These are phyloP conservation scores for Gamsiella multidivaricata DNA, from an alignment of 192 early-diverging fungal species.

Conservation along the genomic window DNA sequence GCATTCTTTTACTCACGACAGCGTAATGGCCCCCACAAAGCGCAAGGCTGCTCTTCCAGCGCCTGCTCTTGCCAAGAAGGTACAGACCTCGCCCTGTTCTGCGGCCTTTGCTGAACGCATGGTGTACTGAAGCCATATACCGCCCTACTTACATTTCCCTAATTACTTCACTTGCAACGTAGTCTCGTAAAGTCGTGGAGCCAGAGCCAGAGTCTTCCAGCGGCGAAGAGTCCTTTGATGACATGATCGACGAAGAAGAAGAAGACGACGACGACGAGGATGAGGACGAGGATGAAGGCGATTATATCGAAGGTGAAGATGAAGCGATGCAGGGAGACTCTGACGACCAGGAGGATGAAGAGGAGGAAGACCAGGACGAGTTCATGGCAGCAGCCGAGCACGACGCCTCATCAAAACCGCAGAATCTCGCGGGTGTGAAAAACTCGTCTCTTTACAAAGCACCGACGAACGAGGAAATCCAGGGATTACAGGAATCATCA, in stretches of 20 bases:
- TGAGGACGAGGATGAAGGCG: conserved; percentile 57
- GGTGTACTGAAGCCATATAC: background rate
- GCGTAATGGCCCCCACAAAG: conserved; percentile 18
- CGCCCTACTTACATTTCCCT: background rate
- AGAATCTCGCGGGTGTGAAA: conserved; percentile 33
- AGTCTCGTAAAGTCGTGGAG: conserved; percentile 41
- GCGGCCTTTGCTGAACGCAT: background rate
- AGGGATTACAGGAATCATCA: conserved; percentile 82
- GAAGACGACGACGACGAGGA: conserved; percentile 66
- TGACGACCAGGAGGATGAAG: conserved; percentile 23
- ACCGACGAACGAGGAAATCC: conserved; percentile 85
- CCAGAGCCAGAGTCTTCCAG: conserved; percentile 33
- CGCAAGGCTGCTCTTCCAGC: conserved; percentile 14
- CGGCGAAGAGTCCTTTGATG: conserved; percentile 35
- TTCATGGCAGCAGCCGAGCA: conserved; percentile 49
- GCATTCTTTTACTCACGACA: background rate
- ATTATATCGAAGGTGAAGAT: conserved; percentile 57
- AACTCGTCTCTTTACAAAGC: conserved; percentile 58
- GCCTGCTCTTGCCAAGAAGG: conserved; percentile 38
- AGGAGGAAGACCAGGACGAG: conserved; percentile 51
- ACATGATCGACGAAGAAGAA: conserved; percentile 57
- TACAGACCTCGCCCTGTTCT: background rate
- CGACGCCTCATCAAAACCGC: conserved; percentile 30
- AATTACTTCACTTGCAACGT: background rate
- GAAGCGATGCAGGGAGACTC: conserved; percentile 29